Base-by-base conservation (phyloP, 2,329 filamentous ascomycete genomes). In the Anisogramma anomala region DNA sequence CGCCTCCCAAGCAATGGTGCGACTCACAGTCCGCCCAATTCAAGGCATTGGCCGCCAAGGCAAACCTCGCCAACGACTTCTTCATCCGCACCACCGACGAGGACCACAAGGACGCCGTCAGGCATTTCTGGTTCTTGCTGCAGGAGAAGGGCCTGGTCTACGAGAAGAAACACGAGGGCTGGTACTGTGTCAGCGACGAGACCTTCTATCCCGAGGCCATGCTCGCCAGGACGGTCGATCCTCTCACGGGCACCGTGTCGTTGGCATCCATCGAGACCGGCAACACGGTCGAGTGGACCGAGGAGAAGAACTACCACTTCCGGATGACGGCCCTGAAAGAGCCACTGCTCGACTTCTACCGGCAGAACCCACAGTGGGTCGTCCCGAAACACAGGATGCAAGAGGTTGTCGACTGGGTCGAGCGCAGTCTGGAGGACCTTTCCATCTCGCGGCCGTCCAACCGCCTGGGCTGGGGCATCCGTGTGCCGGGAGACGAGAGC, bases 161-260 rank as follows among this genome's bases (percentile, higher is more conserved):
- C 62, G 78, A 83, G 54, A 77, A 78, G 9, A 85, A 82, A 51
- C 91, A 96, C 53, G 77, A 86, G 56, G 91, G 91, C 2, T 98
- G 91, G 91, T 98, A 98, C 60, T 91, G 84, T 42, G 82, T 98
- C 40, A 87, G 84, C 58, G 91, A 98, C 59, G 91, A 98, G 68
- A 89, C 89, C 28, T 98, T 94, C 62, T 96, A 95, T 57, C 86
- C 89, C 0, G 73, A 81, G 39, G 75, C 77, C 6, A 67, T 79
- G 53, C 77, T 96, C 19, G 77, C 86, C 54, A 72, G 81, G 32
- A 74, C 78, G 37, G 65, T 91, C 27, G 82, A 88, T 50, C 83
- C 86, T 4, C 70, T 78, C 33, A 94, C 87, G 1, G 91, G 91
- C 3, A 74, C 79, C 50, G 88, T 85, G 53, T 79, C 83, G 48